Conservation (phyloP, 2,329 filamentous ascomycete species). For the Elsinoe necatrix region DNA sequence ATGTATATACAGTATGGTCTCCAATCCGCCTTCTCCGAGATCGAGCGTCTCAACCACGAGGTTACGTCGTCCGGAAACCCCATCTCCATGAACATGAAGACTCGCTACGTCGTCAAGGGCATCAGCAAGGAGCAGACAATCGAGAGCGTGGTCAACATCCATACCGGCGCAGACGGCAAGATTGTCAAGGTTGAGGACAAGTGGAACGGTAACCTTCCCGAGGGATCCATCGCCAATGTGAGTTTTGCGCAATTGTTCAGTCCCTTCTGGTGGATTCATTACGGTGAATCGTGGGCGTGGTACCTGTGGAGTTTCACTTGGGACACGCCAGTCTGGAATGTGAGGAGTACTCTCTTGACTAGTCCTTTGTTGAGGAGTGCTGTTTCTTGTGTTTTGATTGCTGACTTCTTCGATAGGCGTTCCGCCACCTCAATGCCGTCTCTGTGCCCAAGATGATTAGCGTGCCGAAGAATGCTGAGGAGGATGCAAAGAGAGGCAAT, state of each 20-base stretch:
- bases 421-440: conserved; percentile 45
- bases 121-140: conserved; percentile 45
- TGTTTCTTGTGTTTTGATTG: conserved; percentile 9
- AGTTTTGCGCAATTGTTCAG: conserved; percentile 32
- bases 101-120: conserved; percentile 47
- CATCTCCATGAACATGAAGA: conserved; percentile 48
- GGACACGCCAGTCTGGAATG: conserved; percentile 35
- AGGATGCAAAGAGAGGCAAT: conserved; percentile 44
- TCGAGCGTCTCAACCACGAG: conserved; percentile 46
- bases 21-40: conserved; percentile 49
- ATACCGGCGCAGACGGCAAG: conserved; percentile 35
- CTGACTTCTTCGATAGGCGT: conserved; percentile 37
- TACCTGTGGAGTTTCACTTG: conserved; percentile 34
- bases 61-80: conserved; percentile 52
- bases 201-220: conserved; percentile 47
- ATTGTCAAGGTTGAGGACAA: conserved; percentile 47
- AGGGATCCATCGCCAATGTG: conserved; percentile 43
- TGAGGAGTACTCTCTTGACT: conserved; percentile 24
- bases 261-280: conserved; percentile 33
- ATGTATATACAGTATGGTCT: conserved; percentile 44
- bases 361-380: background rate
- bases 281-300: conserved; percentile 31
- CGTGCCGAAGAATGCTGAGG: conserved; percentile 46
- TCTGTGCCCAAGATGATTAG: conserved; percentile 44
- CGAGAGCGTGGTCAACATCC: conserved; percentile 41